Conservation (phyloP, 176 grass and related monocot genomes). For the Elaeis guineensis region DNA sequence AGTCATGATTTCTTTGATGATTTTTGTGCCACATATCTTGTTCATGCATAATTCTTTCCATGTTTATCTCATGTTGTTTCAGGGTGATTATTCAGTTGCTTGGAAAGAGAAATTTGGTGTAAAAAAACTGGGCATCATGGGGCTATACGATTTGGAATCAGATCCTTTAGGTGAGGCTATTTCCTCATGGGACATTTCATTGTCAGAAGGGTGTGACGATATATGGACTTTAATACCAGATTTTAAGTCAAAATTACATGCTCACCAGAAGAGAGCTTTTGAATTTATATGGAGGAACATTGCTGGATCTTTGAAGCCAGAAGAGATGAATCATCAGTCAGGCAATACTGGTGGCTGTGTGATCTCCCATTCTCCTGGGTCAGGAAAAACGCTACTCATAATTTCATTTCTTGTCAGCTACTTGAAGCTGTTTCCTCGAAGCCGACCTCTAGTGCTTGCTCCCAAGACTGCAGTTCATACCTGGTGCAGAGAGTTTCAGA, state of each 20-base stretch:
- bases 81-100: constrained; percentile 17
- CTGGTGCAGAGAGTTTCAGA: constrained; percentile 82
- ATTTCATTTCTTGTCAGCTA: constrained; percentile 83
- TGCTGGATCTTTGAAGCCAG: constrained; percentile 42
- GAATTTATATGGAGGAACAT: constrained; percentile 87
- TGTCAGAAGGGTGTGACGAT: constrained; percentile 30
- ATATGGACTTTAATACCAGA: constrained; percentile 54
- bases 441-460: constrained; percentile 68
- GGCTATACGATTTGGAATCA: constrained; percentile 18
- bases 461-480: constrained; percentile 78
- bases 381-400: constrained; percentile 72
- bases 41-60: neutral
- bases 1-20: neutral
- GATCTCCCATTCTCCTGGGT: constrained; percentile 82
- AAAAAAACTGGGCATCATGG: neutral
- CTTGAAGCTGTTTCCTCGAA: constrained; percentile 66
- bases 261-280: constrained; percentile 81
- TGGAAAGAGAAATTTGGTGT: constrained; percentile 28
- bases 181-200: constrained; percentile 24
- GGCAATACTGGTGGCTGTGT: constrained; percentile 66
- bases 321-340: constrained; percentile 37
- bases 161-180: constrained; percentile 29
- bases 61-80: constrained; percentile 25
- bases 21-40: neutral
- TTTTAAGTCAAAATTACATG: constrained; percentile 50